Percentiles rank a stretch among this genome's conserved stretches.
Conservation (phyloP, 768 basidiomycete species). For the Ephemerocybe angulata region DNA sequence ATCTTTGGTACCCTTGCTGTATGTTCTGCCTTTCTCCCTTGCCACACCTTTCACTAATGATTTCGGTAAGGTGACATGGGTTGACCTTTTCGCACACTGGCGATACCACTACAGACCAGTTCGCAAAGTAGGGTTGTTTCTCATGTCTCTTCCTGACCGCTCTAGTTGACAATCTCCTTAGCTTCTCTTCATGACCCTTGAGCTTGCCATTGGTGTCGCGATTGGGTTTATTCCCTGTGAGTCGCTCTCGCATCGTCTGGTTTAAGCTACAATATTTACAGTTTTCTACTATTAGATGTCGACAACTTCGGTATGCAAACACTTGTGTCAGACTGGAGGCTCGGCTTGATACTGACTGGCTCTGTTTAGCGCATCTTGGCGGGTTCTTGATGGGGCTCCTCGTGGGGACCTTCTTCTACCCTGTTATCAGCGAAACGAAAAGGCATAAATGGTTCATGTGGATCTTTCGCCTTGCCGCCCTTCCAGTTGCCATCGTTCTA, state of each 20-base stretch:
- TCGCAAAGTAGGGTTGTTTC: conserved; percentile 51
- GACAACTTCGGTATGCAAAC: conserved; percentile 77
- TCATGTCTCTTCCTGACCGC: not conserved
- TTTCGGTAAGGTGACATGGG: conserved; percentile 61
- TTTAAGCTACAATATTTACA: not conserved
- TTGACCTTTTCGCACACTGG: conserved; percentile 93
- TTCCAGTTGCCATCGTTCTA: conserved; percentile 72
- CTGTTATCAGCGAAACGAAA: conserved; percentile 78
- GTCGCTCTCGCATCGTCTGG: conserved; percentile 18
- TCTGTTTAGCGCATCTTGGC: conserved; percentile 69
- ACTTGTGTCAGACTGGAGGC: not conserved
- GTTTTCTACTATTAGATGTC: conserved; percentile 46
- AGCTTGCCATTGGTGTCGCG: conserved; percentile 82
- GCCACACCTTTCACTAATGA: not conserved
- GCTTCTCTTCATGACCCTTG: conserved; percentile 82
- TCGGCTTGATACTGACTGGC: conserved; percentile 8
- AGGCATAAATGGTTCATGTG: conserved; percentile 72
- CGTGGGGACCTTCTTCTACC: conserved; percentile 80
- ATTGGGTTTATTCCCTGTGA: conserved; percentile 81
- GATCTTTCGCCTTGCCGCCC: conserved; percentile 65
- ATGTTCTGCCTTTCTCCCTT: conserved; percentile 18
- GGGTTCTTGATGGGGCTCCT: conserved; percentile 84
- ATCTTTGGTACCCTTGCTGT: conserved; percentile 86
- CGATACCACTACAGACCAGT: conserved; percentile 79
- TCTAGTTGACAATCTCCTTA: conserved; percentile 23